Evolutionary conservation across 1,284 basidiomycete species (phyloP), one percentile per base, ranked within the genome.

Genomic region (Ustilago curta): DNA sequence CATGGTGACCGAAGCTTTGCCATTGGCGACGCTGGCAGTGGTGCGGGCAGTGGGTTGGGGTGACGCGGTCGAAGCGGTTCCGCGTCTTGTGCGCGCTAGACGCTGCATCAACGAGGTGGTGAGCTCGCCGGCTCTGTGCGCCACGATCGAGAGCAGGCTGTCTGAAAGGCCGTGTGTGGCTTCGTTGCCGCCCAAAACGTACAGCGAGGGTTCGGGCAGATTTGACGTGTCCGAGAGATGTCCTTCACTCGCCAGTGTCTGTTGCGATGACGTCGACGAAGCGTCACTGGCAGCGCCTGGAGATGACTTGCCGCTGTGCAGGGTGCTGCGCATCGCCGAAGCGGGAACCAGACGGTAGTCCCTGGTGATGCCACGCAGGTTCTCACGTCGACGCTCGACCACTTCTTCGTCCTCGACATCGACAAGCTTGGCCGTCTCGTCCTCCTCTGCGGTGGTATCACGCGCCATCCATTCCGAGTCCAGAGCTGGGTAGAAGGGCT

Each of bases 161-260:
- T 84, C 83, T 14, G 70, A 74, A 1, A 84, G 55, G 9, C 83
- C 83, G 40, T 84, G 83, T 3, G 83, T 84, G 3, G 58, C 65
- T 44, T 84, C 83, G 70, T 84, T 84, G 61, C 82, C 76, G 48
- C 83, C 83, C 29, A 84, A 59, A 21, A 83, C 72, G 70, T 79
- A 83, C 6, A 84, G 62, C 23, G 58, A 62, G 3, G 78, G 61
- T 43, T 76, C 68, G 7, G 68, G 56, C 6, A 64, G 19, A 31
- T 50, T 45, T 16, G 44, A 11, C 0, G 48, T 12, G 29, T 45
- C 23, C 5, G n/a, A 16, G 8, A 48, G 47, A 14, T 39, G 27
- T 2, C 44, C 27, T 27, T 76, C 54, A 44, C 55, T 71, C 7
- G 65, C 64, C 21, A 71, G 56, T 3, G 74, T 73, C 42, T 69